phyloP scores from a whole-genome alignment of 768 basidiomycete species.

The Termitomyces sp. region DNA sequence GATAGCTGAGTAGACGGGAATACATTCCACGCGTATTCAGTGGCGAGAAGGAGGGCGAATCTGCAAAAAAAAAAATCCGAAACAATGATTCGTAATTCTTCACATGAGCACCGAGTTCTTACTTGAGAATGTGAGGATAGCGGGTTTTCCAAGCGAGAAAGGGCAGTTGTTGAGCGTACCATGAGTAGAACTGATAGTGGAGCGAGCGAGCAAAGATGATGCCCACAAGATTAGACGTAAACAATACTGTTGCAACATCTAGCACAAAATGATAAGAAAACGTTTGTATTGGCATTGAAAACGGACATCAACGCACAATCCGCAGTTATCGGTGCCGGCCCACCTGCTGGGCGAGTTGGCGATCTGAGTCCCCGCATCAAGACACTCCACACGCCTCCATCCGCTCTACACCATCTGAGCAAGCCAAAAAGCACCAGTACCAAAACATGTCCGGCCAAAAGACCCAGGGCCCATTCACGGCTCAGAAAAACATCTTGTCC shows the following conservation, averaged over 20 bases:
- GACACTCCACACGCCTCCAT: slow-evolving; percentile 64
- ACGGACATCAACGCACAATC: slow-evolving; percentile 53
- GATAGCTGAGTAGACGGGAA: slow-evolving; percentile 71
- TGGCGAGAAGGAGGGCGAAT: slow-evolving; percentile 50
- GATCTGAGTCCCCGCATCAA: slow-evolving; percentile 50
- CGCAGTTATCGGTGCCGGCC: slow-evolving; percentile 42
- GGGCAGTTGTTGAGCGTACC: slow-evolving; percentile 92
- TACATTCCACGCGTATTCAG: slow-evolving; percentile 88
- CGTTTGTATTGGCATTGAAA: background rate
- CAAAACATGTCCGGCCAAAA: slow-evolving; percentile 66
- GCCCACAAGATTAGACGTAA: slow-evolving; percentile 90
- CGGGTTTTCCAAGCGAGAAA: slow-evolving; percentile 75
- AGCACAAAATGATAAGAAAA: slow-evolving; percentile 13
- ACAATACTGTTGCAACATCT: slow-evolving; percentile 81
- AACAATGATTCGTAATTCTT: slow-evolving; percentile 7
- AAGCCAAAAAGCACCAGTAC: slow-evolving; percentile 64
- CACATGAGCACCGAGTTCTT: slow-evolving; percentile 19
- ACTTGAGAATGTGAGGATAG: slow-evolving; percentile 65
- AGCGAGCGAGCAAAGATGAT: slow-evolving; percentile 90
- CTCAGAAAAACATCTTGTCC: slow-evolving; percentile 75
- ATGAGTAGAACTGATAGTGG: slow-evolving; percentile 98
- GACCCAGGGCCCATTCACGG: slow-evolving; percentile 49
- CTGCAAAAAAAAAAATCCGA: slow-evolving; percentile 34
- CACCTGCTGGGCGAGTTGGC: slow-evolving; percentile 52
- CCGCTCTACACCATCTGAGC: slow-evolving; percentile 69